Evolutionary conservation across 345 rosid species (phyloP).

Genomic region (Eucalyptus sp.): DNA sequence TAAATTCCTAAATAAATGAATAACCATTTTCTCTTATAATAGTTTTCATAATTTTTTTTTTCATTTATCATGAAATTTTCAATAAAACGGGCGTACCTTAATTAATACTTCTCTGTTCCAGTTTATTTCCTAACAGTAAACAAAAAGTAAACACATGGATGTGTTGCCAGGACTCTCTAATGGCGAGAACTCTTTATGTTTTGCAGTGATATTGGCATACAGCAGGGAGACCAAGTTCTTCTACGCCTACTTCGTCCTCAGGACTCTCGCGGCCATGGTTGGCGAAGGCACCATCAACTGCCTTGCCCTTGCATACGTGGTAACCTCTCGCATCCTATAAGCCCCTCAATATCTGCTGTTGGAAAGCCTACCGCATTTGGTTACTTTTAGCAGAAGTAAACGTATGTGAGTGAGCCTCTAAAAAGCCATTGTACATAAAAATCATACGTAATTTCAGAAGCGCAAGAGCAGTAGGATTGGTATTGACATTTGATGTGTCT

Average conservation of each 20-base stretch:
- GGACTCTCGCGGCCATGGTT: conserved; percentile 55
- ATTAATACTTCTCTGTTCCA: neutral
- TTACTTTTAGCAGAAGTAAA: neutral
- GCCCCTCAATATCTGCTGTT: neutral
- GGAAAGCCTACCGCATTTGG: neutral
- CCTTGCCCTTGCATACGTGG: conserved; percentile 85
- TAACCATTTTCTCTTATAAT: neutral
- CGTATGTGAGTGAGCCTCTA: neutral
- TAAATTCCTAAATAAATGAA: neutral
- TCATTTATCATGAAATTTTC: neutral
- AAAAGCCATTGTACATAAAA: neutral
- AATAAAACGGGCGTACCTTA: neutral
- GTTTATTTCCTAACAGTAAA: neutral
- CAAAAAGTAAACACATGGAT: neutral
- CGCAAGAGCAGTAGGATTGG: neutral
- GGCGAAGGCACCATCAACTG: conserved; percentile 53
- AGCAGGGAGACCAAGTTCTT: conserved; percentile 51
- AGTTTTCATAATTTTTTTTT: no score
- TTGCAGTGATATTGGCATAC: conserved; percentile 72
- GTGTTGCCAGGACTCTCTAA: neutral
- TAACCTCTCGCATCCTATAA: conserved; percentile 1
- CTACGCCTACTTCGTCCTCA: conserved; percentile 46
- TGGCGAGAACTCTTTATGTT: neutral
- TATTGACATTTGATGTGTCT: neutral
- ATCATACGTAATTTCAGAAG: neutral